Percentiles rank a stretch among this genome's conserved stretches.
phyloP scores from a whole-genome alignment of 1,284 basidiomycete species.

The Cutaneotrichosporon sp. region DNA sequence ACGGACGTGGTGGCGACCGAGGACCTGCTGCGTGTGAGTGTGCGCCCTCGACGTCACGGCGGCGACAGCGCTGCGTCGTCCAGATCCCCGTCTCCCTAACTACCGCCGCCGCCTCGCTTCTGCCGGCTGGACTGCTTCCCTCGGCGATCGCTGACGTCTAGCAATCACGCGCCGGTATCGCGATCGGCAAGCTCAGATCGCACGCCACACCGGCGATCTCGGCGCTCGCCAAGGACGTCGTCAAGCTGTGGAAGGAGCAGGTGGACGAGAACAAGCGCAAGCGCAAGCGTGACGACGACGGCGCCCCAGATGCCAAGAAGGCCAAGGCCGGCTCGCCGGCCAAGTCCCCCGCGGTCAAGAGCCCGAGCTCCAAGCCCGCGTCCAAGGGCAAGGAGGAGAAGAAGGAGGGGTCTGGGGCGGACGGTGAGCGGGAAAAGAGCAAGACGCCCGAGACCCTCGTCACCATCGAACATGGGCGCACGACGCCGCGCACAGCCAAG shows the following conservation, averaged over 20 bases:
- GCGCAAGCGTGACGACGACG: conserved; percentile 39
- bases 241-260: conserved; percentile 85
- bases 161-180: conserved; percentile 81
- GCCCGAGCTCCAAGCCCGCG: not conserved
- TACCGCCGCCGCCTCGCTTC: too few species aligned
- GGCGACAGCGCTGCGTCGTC: too few species aligned
- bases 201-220: conserved; percentile 72
- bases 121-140: too few species aligned
- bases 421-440: conserved; percentile 4
- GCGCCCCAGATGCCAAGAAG: conserved; percentile 37
- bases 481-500: conserved; percentile 64
- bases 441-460: conserved; percentile 17
- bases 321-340: conserved; percentile 32
- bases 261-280: conserved; percentile 73
- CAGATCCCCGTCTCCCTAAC: too few species aligned
- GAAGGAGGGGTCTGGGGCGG: not conserved
- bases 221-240: conserved; percentile 86
- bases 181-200: conserved; percentile 85
- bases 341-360: conserved; percentile 16
- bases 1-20: conserved; percentile 79
- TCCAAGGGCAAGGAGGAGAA: not conserved
- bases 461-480: conserved; percentile 55
- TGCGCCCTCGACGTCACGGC: not conserved
- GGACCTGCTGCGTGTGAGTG: conserved; percentile 77
- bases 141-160: too few species aligned